These are phyloP conservation scores for Amoebophrya sp. DNA, from an alignment of 169 alveolate genomes.

Conservation along the genomic window DNA sequence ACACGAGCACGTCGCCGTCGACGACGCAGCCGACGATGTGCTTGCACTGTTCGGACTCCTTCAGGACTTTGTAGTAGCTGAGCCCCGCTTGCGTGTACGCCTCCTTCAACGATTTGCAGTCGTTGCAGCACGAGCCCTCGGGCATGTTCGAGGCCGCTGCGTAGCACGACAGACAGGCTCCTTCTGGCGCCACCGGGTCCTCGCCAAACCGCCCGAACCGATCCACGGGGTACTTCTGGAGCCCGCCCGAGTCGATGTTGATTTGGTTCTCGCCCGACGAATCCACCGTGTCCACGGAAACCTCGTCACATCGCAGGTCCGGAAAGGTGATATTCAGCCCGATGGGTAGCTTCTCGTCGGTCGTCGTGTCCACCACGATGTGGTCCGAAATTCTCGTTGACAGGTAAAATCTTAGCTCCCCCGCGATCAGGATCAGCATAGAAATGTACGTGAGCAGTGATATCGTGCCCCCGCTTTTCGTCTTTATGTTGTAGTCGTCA, in stretches of 20 bases:
- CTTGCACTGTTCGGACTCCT: neutral
- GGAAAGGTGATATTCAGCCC: slow-evolving; percentile 27
- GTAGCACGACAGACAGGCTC: neutral
- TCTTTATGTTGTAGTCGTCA: neutral
- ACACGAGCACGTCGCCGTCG: neutral
- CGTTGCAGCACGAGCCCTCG: neutral
- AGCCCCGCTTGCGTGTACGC: neutral
- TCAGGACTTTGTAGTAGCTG: neutral
- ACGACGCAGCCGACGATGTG: neutral
- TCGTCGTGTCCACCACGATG: slow-evolving; percentile 25
- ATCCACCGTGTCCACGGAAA: slow-evolving; percentile 22
- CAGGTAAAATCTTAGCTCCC: slow-evolving; percentile 1
- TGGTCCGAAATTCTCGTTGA: neutral
- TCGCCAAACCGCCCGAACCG: neutral
- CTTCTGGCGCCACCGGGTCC: neutral
- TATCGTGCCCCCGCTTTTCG: neutral
- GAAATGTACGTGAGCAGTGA: neutral
- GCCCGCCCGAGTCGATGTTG: no score
- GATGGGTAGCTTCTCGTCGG: neutral
- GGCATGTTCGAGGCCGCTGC: neutral
- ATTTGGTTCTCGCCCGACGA: slow-evolving; percentile 1
- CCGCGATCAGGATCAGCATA: neutral
- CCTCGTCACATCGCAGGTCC: slow-evolving; percentile 22
- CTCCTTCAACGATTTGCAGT: slow-evolving; percentile 10
- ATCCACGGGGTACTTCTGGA: neutral